Percentiles rank a stretch among this genome's conserved stretches.
Conservation (phyloP, 1,284 basidiomycete species). For the Stygiomarasmius scandens region DNA sequence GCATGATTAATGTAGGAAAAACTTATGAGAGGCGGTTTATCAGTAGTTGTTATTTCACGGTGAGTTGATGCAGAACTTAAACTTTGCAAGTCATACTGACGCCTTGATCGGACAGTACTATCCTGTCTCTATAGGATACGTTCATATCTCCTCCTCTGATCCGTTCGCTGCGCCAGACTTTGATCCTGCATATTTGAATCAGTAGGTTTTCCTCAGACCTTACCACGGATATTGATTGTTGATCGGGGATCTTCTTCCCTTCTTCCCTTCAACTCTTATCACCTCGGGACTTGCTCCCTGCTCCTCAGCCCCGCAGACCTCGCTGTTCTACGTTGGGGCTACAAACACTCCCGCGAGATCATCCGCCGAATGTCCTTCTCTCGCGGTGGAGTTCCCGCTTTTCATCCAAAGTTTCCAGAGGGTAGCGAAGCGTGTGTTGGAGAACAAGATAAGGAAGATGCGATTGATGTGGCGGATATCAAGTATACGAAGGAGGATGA, state of each 20-base stretch:
- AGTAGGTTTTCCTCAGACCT: slow-evolving; percentile 22
- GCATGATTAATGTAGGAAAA: slow-evolving; percentile 4
- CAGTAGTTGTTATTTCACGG: neutral
- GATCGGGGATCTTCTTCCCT: slow-evolving; percentile 30
- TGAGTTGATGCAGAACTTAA: neutral
- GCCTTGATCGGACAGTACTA: slow-evolving; percentile 26
- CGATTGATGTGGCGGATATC: slow-evolving; percentile 47
- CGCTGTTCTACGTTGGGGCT: slow-evolving; percentile 52
- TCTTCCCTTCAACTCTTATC: slow-evolving; percentile 7
- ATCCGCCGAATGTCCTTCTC: slow-evolving; percentile 58
- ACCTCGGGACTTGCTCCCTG: neutral
- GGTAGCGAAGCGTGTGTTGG: slow-evolving; percentile 44
- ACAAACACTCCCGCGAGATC: slow-evolving; percentile 60
- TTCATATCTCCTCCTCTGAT: slow-evolving; percentile 40
- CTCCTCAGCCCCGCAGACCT: slow-evolving; percentile 53
- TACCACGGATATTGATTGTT: too few species aligned
- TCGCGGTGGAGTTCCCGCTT: slow-evolving; percentile 49
- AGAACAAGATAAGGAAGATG: slow-evolving; percentile 36
- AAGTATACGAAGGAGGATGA: slow-evolving; percentile 63
- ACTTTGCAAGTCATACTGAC: too few species aligned
- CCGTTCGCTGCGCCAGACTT: slow-evolving; percentile 34
- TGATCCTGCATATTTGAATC: slow-evolving; percentile 26
- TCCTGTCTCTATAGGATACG: slow-evolving; percentile 36
- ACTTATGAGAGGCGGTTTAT: neutral
- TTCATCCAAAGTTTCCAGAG: slow-evolving; percentile 52